Percentiles rank a stretch among this genome's conserved stretches.
Conservation (phyloP, 2,329 filamentous ascomycete genomes). For the Penicillium verrucosum region DNA sequence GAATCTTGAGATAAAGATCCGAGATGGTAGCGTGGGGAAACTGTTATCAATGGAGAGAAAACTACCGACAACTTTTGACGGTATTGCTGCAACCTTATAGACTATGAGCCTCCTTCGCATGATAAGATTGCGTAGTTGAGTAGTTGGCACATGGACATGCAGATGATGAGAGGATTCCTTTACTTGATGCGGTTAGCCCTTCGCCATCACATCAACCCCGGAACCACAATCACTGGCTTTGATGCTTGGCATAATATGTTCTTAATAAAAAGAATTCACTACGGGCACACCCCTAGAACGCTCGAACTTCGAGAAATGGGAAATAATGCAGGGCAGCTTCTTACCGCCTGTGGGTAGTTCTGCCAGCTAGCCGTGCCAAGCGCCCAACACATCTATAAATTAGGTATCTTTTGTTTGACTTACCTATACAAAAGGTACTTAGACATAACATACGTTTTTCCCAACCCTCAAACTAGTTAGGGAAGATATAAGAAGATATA, state of each 20-base stretch:
- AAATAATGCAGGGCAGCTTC: no score
- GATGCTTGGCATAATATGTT: not conserved
- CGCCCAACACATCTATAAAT: no score
- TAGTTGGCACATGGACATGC: not conserved
- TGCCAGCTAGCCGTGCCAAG: no score
- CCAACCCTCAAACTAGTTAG: no score
- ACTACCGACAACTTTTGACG: not conserved
- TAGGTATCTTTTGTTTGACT: no score
- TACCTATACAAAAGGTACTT: no score
- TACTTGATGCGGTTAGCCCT: slow-evolving; percentile 13
- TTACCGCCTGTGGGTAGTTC: no score
- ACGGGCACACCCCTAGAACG: no score
- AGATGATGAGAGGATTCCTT: slow-evolving; percentile 7
- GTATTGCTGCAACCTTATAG: not conserved
- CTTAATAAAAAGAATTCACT: no score
- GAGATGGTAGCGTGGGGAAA: not conserved
- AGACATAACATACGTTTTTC: no score
- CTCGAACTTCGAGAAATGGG: no score
- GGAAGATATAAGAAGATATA: no score
- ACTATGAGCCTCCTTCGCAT: not conserved
- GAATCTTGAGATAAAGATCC: not conserved
- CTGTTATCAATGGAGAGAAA: not conserved
- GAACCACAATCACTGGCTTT: not conserved
- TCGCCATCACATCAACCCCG: not conserved
- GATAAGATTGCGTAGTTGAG: not conserved